Base-by-base conservation (phyloP, 805 yeast genomes). In the Candida dajiaensis region DNA sequence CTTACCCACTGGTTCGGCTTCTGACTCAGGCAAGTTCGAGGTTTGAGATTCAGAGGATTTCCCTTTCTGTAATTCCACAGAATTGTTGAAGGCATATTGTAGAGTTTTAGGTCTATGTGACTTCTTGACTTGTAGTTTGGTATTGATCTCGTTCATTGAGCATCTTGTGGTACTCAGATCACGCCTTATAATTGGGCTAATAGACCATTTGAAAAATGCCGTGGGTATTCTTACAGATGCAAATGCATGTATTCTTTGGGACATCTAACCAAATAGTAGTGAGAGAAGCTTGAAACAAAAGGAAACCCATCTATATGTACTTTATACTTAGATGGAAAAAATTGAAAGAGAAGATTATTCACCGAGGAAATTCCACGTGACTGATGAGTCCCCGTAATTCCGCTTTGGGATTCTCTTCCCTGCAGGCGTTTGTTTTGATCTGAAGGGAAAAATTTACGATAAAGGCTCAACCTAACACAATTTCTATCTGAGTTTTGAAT, bases 91-190 rank as follows among this genome's bases (percentile, higher is more conserved):
- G 21, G 21, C 21, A 33, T 33, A 25, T 5, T 49, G 49, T 12
- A 49, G 28, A n/a, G 53, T 50, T 22, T 36, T 45, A 3, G 51
- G 41, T 23, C 13, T 33, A 25, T 41, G 40, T 23, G 29, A 40
- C 20, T 29, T 48, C 38, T 18, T 23, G 46, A 5, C 6, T 2
- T n/a, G 13, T 16, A 13, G 12, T 12, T 28, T 6, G 19, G 9
- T 13, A 39, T 25, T 16, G 23, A 18, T 26, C 23, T 20, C 19
- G 20, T 36, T 36, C 39, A 36, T 36, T 5, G 20, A 20, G n/a
- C n/a, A 18, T 11, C 39, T 36, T 36, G 39, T 12, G 11, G 9
- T 12, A 15, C 16, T n/a, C 10, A 36, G n/a, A 36, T 18, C 11
- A 11, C 39, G 39, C 15, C 23, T 18, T 36, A 36, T 6, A 20